These are phyloP conservation scores for Bisporella sp. DNA, from an alignment of 2,329 filamentous ascomycete genomes.

Conservation along the genomic window DNA sequence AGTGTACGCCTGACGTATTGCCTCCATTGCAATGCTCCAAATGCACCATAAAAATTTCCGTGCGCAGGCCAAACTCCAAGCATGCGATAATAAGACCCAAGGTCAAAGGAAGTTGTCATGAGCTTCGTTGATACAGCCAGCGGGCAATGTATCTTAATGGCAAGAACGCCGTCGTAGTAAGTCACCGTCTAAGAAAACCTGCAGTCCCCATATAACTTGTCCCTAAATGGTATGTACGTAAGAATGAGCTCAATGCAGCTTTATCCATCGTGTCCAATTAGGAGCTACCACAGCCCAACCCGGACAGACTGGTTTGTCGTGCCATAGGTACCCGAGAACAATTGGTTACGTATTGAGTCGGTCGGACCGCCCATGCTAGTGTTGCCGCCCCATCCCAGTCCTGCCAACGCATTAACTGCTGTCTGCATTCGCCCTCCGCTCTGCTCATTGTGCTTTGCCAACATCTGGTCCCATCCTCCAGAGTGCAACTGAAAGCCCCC, in stretches of 20 bases:
- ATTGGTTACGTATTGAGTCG: constrained; percentile 55
- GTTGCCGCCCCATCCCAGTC: constrained; percentile 70
- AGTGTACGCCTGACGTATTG: constrained; percentile 24
- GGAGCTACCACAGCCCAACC: constrained; percentile 52
- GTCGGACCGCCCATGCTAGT: constrained; percentile 13
- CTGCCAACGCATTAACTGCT: constrained; percentile 71
- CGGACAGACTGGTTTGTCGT: constrained; percentile 42
- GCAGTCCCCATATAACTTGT: constrained; percentile 12
- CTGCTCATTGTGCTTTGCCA: constrained; percentile 81
- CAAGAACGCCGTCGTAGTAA: constrained; percentile 20
- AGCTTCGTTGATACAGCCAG: constrained; percentile 22
- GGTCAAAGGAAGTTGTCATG: constrained; percentile 22
- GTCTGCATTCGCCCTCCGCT: constrained; percentile 75
- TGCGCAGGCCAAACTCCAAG: constrained; percentile 19
- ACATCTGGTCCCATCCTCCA: constrained; percentile 84
- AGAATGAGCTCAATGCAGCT: neutral
- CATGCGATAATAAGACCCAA: constrained; percentile 15
- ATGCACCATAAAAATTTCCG: constrained; percentile 17
- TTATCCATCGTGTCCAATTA: too few relatives aligned
- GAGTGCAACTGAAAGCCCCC: constrained; percentile 86
- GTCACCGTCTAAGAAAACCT: constrained; percentile 14
- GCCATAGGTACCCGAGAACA: constrained; percentile 54
- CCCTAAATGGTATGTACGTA: neutral
- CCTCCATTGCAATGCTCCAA: constrained; percentile 10
- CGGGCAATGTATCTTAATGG: constrained; percentile 13